A percentile compares a stretch with the other conserved stretches of the same genome.
Evolutionary conservation across 495 filamentous ascomycete species (phyloP).

Genomic region (Ascodesmis nigricans): DNA sequence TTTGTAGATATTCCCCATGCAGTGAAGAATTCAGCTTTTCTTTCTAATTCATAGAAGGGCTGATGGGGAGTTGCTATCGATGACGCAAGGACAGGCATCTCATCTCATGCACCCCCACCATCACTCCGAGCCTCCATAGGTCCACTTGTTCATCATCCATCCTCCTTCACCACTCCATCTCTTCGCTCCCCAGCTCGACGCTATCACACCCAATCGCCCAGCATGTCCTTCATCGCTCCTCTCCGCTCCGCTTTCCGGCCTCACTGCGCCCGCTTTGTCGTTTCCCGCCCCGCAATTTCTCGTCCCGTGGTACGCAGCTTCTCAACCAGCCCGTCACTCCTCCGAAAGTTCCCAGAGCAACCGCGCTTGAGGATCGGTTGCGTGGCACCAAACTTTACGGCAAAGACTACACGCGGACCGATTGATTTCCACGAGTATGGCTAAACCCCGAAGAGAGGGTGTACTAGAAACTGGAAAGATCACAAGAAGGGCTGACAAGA

Average conservation of each 20-base stretch:
- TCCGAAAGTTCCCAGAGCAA: slow-evolving; percentile 25
- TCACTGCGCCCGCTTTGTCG: not conserved
- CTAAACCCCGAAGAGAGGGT: not conserved
- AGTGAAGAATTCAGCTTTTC: no score
- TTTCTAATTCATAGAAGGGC: no score
- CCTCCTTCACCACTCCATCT: slow-evolving; percentile 2
- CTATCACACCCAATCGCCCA: not conserved
- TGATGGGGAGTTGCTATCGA: no score
- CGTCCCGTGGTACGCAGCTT: not conserved
- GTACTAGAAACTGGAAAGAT: not conserved
- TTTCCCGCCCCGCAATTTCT: not conserved
- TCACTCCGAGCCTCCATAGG: no score
- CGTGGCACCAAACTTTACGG: slow-evolving; percentile 42
- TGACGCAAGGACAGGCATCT: no score
- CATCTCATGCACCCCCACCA: no score
- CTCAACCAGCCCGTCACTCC: not conserved
- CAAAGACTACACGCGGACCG: slow-evolving; percentile 41
- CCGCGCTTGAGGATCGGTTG: slow-evolving; percentile 39
- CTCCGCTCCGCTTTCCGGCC: not conserved
- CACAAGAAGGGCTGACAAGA: not conserved
- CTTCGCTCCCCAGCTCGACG: no score
- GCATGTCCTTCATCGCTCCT: not conserved
- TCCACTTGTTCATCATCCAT: no score
- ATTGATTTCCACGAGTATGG: slow-evolving; percentile 37
- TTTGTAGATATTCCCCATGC: no score